Evolutionary conservation across 306 rosid genomes (phyloP), one percentile per base, ranked within the genome.

Genomic region (Argentina anserina): DNA sequence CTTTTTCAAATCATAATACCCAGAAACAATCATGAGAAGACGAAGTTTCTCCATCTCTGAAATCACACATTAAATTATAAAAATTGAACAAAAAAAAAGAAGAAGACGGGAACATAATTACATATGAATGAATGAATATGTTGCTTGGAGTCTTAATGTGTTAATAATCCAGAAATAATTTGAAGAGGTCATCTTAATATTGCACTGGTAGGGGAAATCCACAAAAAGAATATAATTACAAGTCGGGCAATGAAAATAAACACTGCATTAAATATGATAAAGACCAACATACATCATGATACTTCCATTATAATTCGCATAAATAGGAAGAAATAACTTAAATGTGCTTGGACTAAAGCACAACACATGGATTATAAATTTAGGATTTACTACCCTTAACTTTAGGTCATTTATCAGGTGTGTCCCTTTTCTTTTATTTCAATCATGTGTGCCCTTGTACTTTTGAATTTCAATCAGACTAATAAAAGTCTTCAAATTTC

Each of bases 1-100:
- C 76, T 83, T 90, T 55, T 84, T 81, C 3, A 78, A 78, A 68
- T 86, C 84, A 58, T 82, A 85, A 71, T 87, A 90, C 25, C 97
- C 98, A 4, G 98, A 88, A 60, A 90, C 83, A 41, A 92, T 75
- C 78, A 88, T 65, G 71, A 92, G 84, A 31, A 84, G 84, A 68
- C 81, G 88, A 71, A 92, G 87, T 77, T 82, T 88, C 84, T 92
- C 98, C 65, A 41, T 41, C 20, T 12, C 98, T 92, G 88, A 60
- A 86, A 56, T 52, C 65, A 39, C 55, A 66, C 50, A 25, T 17
- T 34, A 29, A 45, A 52, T 60, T 34, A 60, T 53, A 41, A 42
- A 56, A 53, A 68, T 12, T 43, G 14, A 7, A 40, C 9, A 45
- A 34, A 40, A 36, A 55, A 60, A 68, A 2, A 0, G 2, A 45